These are phyloP conservation scores for Borovskyia barvae DNA, from an alignment of 208 protist genomes.

Conservation along the genomic window DNA sequence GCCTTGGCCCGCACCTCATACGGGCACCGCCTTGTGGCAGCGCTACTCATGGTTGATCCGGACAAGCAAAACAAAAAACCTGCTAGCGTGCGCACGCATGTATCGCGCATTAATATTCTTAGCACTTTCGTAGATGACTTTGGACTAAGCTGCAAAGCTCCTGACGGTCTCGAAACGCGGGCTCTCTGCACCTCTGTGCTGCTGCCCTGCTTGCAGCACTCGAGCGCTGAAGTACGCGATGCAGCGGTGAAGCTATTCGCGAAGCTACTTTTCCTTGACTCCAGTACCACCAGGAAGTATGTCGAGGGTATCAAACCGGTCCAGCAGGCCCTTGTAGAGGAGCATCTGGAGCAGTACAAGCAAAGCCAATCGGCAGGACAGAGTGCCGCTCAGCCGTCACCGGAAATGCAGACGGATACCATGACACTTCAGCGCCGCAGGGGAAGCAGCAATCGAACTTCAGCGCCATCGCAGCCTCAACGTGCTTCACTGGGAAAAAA, in stretches of 20 bases:
- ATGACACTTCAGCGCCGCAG: slow-evolving; percentile 5
- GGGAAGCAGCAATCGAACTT: background rate
- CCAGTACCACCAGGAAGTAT: slow-evolving; percentile 15
- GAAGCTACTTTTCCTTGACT: slow-evolving; percentile 50
- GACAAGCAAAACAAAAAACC: slow-evolving; percentile 65
- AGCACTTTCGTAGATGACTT: slow-evolving; percentile 69
- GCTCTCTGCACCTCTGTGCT: slow-evolving; percentile 55
- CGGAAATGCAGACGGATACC: slow-evolving; percentile 16
- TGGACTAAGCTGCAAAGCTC: slow-evolving; percentile 34
- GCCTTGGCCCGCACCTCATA: slow-evolving; percentile 44
- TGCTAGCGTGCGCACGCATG: slow-evolving; percentile 44
- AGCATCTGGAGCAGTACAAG: slow-evolving; percentile 48
- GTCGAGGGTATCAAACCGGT: slow-evolving; percentile 70
- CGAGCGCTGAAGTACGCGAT: slow-evolving; percentile 78
- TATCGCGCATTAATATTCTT: slow-evolving; percentile 71
- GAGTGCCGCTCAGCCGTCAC: slow-evolving; percentile 1
- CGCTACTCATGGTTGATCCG: slow-evolving; percentile 54
- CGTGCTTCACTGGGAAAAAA: no score
- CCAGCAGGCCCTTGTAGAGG: slow-evolving; percentile 70
- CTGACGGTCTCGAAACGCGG: slow-evolving; percentile 45
- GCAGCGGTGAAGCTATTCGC: slow-evolving; percentile 68
- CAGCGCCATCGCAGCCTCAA: background rate
- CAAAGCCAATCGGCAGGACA: slow-evolving; percentile 3
- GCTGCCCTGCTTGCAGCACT: slow-evolving; percentile 67
- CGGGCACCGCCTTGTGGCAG: slow-evolving; percentile 52